Percentiles rank a stretch among this genome's conserved stretches.
phyloP scores from a whole-genome alignment of 2,329 filamentous ascomycete genomes.

The Xylariales sp. region DNA sequence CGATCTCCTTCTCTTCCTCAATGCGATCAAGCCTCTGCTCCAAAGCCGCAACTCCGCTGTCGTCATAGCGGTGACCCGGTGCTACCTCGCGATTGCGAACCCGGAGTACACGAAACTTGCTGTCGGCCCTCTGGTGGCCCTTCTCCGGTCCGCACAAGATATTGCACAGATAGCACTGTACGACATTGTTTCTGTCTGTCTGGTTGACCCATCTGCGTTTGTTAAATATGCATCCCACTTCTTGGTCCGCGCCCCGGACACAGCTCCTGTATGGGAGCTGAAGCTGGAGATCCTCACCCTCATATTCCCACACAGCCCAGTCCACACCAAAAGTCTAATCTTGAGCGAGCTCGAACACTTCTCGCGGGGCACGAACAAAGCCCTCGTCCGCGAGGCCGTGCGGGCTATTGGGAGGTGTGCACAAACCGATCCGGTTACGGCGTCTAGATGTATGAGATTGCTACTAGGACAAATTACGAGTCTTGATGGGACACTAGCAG shows the following conservation, averaged over 20 bases:
- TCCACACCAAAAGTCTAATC: conserved; percentile 77
- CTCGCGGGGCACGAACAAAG: conserved; percentile 67
- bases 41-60: conserved; percentile 93
- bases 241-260: conserved; percentile 74
- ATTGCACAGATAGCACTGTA: conserved; percentile 87
- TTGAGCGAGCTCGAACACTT: conserved; percentile 94
- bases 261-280: conserved; percentile 78
- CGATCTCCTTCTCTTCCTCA: conserved; percentile 78
- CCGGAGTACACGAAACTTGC: conserved; percentile 68
- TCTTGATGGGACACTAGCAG: conserved; percentile 80
- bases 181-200: conserved; percentile 91
- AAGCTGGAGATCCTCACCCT: conserved; percentile 90
- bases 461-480: conserved; percentile 85
- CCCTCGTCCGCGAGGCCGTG: conserved; percentile 82
- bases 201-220: conserved; percentile 73
- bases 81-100: conserved; percentile 81
- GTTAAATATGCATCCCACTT: conserved; percentile 88
- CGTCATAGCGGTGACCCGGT: conserved; percentile 79
- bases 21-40: conserved; percentile 75
- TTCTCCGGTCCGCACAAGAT: conserved; percentile 79
- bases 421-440: conserved; percentile 67
- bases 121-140: conserved; percentile 79
- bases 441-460: conserved; percentile 74
- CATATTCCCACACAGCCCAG: conserved; percentile 77
- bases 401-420: conserved; percentile 91